Evolutionary conservation across 352 stramenopile species (phyloP).

Genomic region (Phytophthora parvispora): DNA sequence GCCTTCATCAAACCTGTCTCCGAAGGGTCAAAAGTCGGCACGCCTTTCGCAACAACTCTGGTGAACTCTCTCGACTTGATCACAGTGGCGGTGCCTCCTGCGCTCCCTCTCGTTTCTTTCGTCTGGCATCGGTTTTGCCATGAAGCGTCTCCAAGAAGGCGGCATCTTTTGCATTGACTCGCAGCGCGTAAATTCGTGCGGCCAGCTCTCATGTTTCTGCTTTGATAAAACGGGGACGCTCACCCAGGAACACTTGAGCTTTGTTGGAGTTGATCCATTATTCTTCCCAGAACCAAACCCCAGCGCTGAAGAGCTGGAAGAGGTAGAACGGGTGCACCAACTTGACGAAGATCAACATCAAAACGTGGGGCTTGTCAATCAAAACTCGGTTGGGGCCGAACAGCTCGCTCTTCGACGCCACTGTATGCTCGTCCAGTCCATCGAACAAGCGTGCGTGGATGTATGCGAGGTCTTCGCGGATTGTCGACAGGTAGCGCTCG

Average conservation of each 20-base stretch:
- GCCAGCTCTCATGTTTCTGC: slow-evolving; percentile 65
- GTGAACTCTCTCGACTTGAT: slow-evolving; percentile 70
- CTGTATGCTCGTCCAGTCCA: slow-evolving; percentile 33
- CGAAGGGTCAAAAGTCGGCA: slow-evolving; percentile 19
- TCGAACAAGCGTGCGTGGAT: slow-evolving; percentile 28
- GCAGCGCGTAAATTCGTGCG: slow-evolving; percentile 58
- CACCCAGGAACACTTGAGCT: slow-evolving; percentile 55
- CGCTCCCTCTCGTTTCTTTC: slow-evolving; percentile 67
- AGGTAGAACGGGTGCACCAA: slow-evolving; percentile 71
- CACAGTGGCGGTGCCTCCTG: slow-evolving; percentile 68
- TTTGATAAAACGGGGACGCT: slow-evolving; percentile 77
- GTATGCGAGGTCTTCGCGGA: slow-evolving; percentile 37
- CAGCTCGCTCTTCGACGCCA: slow-evolving; percentile 34
- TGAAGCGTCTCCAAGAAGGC: slow-evolving; percentile 37
- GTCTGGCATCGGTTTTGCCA: slow-evolving; percentile 64
- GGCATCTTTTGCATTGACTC: slow-evolving; percentile 77
- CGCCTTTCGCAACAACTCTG: slow-evolving; percentile 37
- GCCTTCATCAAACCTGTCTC: slow-evolving; percentile 67
- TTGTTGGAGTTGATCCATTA: slow-evolving; percentile 68
- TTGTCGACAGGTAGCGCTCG: slow-evolving; percentile 53
- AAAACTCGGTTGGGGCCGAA: slow-evolving; percentile 59
- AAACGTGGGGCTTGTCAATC: slow-evolving; percentile 42
- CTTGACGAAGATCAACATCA: slow-evolving; percentile 61
- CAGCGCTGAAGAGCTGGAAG: slow-evolving; percentile 67
- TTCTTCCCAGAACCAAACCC: slow-evolving; percentile 53